Base-by-base conservation (phyloP, 2,329 filamentous ascomycete genomes). In the Claviceps sp. region DNA sequence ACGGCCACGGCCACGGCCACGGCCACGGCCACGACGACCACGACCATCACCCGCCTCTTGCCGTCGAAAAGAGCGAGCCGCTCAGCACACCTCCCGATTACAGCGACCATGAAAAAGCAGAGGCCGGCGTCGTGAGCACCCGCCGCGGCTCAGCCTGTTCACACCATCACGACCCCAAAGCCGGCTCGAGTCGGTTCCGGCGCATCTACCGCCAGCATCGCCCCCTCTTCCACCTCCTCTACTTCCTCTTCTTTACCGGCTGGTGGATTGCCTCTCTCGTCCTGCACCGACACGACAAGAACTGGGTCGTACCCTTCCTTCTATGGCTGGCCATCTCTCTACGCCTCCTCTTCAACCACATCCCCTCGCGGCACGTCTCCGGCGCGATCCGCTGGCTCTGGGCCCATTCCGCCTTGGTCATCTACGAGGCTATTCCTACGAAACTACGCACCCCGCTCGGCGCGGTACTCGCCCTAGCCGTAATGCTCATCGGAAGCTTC, bases 291-390 rank as follows among this genome's bases (percentile, higher is more conserved):
- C 59, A 83, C 53, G 80, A 88, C 61, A 75, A 74, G 67, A 88
- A 87, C 61, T 95, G 88, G 88, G 68, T 94, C 52, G 79, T 90
- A 48, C 88, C 89, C 0, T 93, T 94, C 68, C 74, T 95, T 49
- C 64, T 95, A 46, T 95, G 84, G 74, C 78, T 95, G 45, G 76
- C 73, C 57, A 82, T 94, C 59, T 80, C 78, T 11, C 71, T 93
- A 49, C 84, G 89, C 37, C 65, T 95, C 47, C 57, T 94, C 62
- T 85, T 84, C 64, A 79, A 86, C 68, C 82, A 88, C 62, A 69
- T 91, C 2, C 82, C 86, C 1, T 79, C 83, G 58, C 76, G 77
- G 42, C 71, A 85, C 57, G 67, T 89, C 57, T 82, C 80, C 54
- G 76, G 71, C 54, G 84, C 85, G 2, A 78, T 87, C 67, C 77